Evolutionary conservation across 2,329 filamentous ascomycete genomes (phyloP), one percentile per base, ranked within the genome.

Genomic region (Pseudofabraea citricarpa): DNA sequence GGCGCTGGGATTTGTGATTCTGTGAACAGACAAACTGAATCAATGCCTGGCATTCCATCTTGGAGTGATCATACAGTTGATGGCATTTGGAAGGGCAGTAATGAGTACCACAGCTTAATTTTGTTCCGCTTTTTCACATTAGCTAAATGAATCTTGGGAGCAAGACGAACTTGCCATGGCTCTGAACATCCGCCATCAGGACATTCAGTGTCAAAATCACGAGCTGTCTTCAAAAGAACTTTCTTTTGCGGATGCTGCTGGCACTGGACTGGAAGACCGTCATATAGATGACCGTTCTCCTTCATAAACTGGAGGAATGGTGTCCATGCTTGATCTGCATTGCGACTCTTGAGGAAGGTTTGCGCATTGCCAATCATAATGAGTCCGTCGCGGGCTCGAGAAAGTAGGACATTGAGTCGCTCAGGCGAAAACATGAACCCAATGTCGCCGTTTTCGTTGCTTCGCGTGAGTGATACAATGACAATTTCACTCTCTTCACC

Each of bases 401-500:
- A 83, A 2, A 86, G 59, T 2, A 88, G 63, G 0, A 89, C 84
- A 16, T 87, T 87, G 0, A 88, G 58, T 1, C 85, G 70, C 49
- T 88, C 74, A 0, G 76, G 75, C 0, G 80, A 68, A 0, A 65
- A 56, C 68, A 88, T 77, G 57, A 88, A 88, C 0, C 85, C 84
- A 19, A 87, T 84, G 1, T 87, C 77, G 0, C 77, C 75, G 0
- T 57, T 55, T 0, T 52, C 41, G 49, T 89, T 88, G 58, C 82
- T 83, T 2, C 85, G 67, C 0, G 81, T 85, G 6, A 87, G 60
- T 0, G 78, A 82, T 0, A 67, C 75, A 10, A 88, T 74, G 0
- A 87, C 78, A 12, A 89, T 81, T 2, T 87, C 76, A 29, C 75
- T 78, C 48, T 88, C 84, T 51, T 88, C 84, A 3, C 85, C 83